Evolutionary conservation across 495 filamentous ascomycete genomes (phyloP).

Genomic region (Venustampulla echinocandica): DNA sequence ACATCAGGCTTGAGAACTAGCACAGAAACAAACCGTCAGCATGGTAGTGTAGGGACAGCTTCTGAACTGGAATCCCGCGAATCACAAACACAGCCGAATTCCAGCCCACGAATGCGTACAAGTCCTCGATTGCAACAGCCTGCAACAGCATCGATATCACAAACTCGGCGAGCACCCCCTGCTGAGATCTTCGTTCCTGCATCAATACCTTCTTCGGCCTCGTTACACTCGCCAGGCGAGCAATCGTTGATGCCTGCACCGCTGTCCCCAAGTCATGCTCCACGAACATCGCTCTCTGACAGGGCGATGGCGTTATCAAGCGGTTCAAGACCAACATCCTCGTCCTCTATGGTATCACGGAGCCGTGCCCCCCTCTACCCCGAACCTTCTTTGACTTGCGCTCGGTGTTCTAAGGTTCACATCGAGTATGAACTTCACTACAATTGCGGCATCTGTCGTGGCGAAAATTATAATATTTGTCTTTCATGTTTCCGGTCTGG

Average conservation of each 20-base stretch:
- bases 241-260: constrained; percentile 17
- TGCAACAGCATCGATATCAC: too few relatives aligned
- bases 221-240: constrained; percentile 8
- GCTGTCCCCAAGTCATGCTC: constrained; percentile 13
- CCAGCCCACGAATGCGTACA: constrained; percentile 10
- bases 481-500: constrained; percentile 63
- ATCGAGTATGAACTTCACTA: constrained; percentile 80
- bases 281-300: constrained; percentile 13
- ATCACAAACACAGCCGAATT: constrained; percentile 6
- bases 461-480: constrained; percentile 70
- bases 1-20: constrained; percentile 32
- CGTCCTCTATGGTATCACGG: constrained; percentile 18
- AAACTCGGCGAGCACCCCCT: too few relatives aligned
- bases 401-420: constrained; percentile 51
- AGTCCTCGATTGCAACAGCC: too few relatives aligned
- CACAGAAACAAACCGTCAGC: constrained; percentile 29
- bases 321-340: constrained; percentile 21
- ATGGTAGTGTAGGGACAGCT: constrained; percentile 7
- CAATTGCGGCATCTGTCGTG: constrained; percentile 58
- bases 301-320: constrained; percentile 19
- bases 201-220: constrained; percentile 1
- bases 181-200: constrained; percentile 13
- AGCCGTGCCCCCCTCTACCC: constrained; percentile 40
- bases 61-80: constrained; percentile 1
- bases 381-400: constrained; percentile 67